Base-by-base conservation (phyloP, 2,329 filamentous ascomycete genomes). In the Sordariomycetes sp. region DNA sequence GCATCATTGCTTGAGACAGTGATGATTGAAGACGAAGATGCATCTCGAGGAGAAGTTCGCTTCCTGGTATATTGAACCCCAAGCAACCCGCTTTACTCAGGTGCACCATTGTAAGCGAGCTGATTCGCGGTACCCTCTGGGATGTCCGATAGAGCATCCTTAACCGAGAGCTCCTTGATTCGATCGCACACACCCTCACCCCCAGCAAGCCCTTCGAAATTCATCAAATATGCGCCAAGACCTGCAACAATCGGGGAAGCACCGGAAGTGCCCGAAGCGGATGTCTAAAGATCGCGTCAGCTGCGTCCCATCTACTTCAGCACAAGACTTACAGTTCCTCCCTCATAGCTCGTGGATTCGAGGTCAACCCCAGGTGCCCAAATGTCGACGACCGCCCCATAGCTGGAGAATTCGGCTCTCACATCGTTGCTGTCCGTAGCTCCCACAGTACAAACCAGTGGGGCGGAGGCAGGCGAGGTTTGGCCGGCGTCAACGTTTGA, bases 201-300 rank as follows among this genome's bases (percentile, higher is more conserved):
- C 38, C 54, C 54, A 6, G 51, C 58, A 39, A 74, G 53, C 33
- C 52, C 49, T 54, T 73, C 68, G 17, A 72, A 58, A 28, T 58
- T 47, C 56, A 80, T 71, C 10, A 81, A 53, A 51, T 95, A 94
- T 61, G 87, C 87, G 50, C 93, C 70, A 42, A 95, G 82, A 73
- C 87, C 87, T 55, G 79, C 81, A 57, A 94, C 80, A 62, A 94
- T 86, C 48, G 87, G 87, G 40, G 86, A 94, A 40, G 87, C 86
- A 86, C 94, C 94, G 33, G 87, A 94, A 44, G 87, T 94, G 59
- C 87, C 87, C 24, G 86, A 94, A 66, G 94, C 94, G 64, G 83
- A 36, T 5, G 36, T 44, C 35, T 38, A 11, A 21, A 12, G 3
- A 6, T 12, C 15, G 3, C 10, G 27, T 35, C 17, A 35, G 26